These are phyloP conservation scores for Carex cristatella DNA, from an alignment of 176 grass and related monocot genomes.

Conservation along the genomic window DNA sequence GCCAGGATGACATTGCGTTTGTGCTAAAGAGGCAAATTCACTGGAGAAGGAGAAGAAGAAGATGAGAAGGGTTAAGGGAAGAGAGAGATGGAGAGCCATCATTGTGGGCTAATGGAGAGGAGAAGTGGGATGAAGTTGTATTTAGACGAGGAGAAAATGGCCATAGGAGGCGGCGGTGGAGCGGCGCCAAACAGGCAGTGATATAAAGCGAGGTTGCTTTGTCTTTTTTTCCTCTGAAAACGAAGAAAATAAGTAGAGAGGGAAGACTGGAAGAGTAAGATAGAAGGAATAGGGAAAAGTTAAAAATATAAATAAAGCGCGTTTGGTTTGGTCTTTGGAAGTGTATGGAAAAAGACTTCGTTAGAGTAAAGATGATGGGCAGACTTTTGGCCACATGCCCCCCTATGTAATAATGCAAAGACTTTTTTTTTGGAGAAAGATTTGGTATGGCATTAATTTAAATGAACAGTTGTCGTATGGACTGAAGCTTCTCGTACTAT, in stretches of 20 bases:
- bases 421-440: neutral
- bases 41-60: conserved; percentile 24
- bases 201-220: neutral
- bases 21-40: conserved; percentile 3
- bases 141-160: neutral
- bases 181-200: neutral
- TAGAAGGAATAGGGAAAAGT: neutral
- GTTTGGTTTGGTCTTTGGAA: neutral
- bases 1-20: neutral
- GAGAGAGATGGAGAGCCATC: conserved; percentile 3
- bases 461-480: too few species aligned
- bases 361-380: neutral
- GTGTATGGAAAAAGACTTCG: neutral
- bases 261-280: neutral
- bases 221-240: neutral
- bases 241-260: neutral
- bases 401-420: neutral
- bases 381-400: neutral
- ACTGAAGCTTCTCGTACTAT: too few species aligned
- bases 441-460: neutral
- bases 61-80: conserved; percentile 19
- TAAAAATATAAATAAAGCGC: conserved; percentile 6
- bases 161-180: neutral
- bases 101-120: neutral
- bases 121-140: neutral